These are phyloP conservation scores for Ganoderma resinaceum DNA, from an alignment of 1,284 basidiomycete genomes.

Conservation along the genomic window DNA sequence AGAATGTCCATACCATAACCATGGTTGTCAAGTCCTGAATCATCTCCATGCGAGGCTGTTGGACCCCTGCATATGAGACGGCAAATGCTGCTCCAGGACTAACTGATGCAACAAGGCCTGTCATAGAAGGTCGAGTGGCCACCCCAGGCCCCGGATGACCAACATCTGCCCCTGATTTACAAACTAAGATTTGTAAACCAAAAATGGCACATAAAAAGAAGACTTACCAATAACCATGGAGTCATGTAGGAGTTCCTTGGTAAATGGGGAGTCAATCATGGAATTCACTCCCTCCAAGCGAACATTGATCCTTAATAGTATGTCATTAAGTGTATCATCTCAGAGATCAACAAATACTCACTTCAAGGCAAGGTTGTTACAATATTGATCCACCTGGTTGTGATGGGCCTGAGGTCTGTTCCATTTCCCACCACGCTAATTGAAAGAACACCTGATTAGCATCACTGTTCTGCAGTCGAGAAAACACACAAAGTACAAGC, in stretches of 20 bases:
- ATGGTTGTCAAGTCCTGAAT: slow-evolving; percentile 53
- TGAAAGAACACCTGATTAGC: not conserved
- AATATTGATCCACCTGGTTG: slow-evolving; percentile 47
- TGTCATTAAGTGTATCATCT: not conserved
- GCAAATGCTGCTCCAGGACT: slow-evolving; percentile 40
- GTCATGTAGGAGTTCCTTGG: slow-evolving; percentile 28
- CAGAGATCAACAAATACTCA: slow-evolving; percentile 31
- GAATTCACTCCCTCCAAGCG: slow-evolving; percentile 53
- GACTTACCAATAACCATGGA: slow-evolving; percentile 55
- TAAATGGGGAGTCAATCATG: not conserved
- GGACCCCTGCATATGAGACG: slow-evolving; percentile 49
- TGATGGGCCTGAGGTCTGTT: slow-evolving; percentile 20
- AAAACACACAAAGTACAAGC: too few relatives aligned
- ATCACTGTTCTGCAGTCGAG: not conserved
- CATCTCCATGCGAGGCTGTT: slow-evolving; percentile 57
- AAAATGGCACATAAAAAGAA: not conserved
- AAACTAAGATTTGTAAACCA: not conserved
- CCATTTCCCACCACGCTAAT: slow-evolving; percentile 32
- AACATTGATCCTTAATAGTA: slow-evolving; percentile 50
- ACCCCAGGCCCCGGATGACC: slow-evolving; percentile 56
- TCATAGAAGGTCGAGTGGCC: slow-evolving; percentile 53
- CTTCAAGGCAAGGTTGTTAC: slow-evolving; percentile 60
- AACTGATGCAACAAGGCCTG: slow-evolving; percentile 59
- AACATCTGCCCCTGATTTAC: slow-evolving; percentile 54
- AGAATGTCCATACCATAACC: slow-evolving; percentile 39